Evolutionary conservation across 345 rosid genomes (phyloP).

Genomic region (Gynandropsis gynandra): DNA sequence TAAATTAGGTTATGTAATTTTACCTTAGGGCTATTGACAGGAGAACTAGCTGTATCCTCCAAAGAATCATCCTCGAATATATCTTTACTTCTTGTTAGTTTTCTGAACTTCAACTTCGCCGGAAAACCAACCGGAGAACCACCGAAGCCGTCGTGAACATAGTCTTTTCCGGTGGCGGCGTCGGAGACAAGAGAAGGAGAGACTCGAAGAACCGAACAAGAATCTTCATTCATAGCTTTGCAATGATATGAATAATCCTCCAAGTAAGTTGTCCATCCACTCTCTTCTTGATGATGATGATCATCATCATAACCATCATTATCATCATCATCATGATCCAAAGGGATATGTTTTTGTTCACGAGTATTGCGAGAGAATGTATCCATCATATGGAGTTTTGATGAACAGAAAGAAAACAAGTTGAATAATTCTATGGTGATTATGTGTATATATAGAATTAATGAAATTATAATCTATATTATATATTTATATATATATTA

Average conservation of each 20-base stretch:
- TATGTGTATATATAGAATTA: conserved; percentile 17
- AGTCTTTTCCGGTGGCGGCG: conserved; percentile 51
- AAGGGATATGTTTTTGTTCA: conserved; percentile 19
- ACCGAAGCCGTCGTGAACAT: conserved; percentile 15
- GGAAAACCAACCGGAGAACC: conserved; percentile 17
- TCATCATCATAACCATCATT: conserved; percentile 8
- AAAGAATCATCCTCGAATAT: conserved; percentile 58
- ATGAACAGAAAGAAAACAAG: conserved; percentile 13
- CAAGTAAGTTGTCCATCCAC: conserved; percentile 88
- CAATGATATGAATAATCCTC: conserved; percentile 47
- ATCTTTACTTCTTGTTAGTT: conserved; percentile 37
- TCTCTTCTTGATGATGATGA: conserved; percentile 43
- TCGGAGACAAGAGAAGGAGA: conserved; percentile 65
- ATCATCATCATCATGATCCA: conserved; percentile 8
- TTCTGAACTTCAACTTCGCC: conserved; percentile 40
- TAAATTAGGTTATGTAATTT: conserved; percentile 10
- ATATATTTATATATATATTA: too few relatives aligned
- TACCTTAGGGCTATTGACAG: conserved; percentile 76
- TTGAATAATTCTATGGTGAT: conserved; percentile 24
- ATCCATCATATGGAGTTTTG: conserved; percentile 24
- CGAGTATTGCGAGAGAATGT: conserved; percentile 25
- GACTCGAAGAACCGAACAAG: conserved; percentile 34
- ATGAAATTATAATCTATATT: too few relatives aligned
- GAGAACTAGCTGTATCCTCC: conserved; percentile 94
- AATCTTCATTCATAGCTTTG: conserved; percentile 19